Evolutionary conservation across 1,284 basidiomycete species (phyloP).

Genomic region (Irpex sp.): DNA sequence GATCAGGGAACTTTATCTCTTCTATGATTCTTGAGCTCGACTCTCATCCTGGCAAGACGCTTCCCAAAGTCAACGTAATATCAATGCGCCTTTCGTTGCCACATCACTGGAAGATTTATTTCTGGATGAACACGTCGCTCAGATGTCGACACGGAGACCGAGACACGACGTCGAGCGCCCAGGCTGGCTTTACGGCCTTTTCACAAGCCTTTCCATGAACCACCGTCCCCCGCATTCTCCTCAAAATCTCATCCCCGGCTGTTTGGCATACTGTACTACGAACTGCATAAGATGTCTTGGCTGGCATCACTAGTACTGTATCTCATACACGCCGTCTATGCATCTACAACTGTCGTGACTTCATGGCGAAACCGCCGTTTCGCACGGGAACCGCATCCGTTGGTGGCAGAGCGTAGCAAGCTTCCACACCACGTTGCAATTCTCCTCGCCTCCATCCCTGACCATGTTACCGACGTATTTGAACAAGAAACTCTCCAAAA

Average conservation of each 20-base stretch:
- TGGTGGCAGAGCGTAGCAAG: conserved; percentile 47
- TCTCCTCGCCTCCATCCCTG: conserved; percentile 44
- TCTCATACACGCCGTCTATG: conserved; percentile 56
- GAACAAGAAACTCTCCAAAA: conserved; percentile 46
- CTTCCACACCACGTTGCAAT: conserved; percentile 64
- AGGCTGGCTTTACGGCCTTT: not conserved
- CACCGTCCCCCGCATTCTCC: not conserved
- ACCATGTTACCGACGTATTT: conserved; percentile 28
- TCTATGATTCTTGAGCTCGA: not conserved
- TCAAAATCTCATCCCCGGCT: not conserved
- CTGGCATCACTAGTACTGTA: conserved; percentile 42
- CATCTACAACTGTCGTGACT: conserved; percentile 36
- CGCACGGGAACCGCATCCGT: conserved; percentile 39
- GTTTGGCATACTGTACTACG: conserved; percentile 5
- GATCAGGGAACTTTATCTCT: not conserved
- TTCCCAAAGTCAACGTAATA: not conserved
- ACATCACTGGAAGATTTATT: not conserved
- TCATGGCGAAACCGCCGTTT: conserved; percentile 35
- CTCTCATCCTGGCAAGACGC: not conserved
- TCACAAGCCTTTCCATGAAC: not conserved
- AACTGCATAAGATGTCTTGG: conserved; percentile 28
- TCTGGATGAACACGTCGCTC: not conserved
- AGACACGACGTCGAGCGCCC: not conserved
- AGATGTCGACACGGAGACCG: not conserved
- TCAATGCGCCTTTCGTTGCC: not conserved